Conservation (phyloP, 176 grass and related monocot species). For the Oryza meridionalis region DNA sequence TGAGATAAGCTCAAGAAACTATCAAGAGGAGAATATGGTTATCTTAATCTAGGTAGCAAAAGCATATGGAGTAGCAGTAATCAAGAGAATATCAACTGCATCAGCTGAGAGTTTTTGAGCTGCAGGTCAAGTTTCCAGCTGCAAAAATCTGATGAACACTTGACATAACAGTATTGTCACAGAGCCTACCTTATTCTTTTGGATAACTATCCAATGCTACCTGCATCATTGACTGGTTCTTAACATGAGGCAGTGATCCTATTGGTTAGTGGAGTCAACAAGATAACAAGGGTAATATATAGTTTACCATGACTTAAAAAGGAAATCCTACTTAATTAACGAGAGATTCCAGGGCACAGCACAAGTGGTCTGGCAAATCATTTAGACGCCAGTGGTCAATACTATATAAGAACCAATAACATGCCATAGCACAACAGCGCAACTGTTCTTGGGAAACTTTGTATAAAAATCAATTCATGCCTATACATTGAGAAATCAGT, state of each 20-base stretch:
- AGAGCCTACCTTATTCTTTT: background rate
- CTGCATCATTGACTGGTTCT: slow-evolving; percentile 3
- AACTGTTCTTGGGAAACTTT: background rate
- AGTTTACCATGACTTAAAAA: background rate
- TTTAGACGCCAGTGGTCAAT: background rate
- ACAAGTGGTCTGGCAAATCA: background rate
- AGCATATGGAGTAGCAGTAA: background rate
- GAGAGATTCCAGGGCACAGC: background rate
- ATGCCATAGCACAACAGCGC: background rate
- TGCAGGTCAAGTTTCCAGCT: background rate
- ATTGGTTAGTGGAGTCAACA: slow-evolving; percentile 15
- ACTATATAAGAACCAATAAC: background rate
- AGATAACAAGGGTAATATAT: background rate
- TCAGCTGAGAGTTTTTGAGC: background rate
- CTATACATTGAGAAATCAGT: background rate
- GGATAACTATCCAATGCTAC: background rate
- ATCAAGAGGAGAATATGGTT: background rate
- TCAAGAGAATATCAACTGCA: background rate
- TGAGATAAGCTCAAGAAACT: slow-evolving; percentile 2
- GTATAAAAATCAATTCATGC: background rate
- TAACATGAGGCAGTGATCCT: background rate
- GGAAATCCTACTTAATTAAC: background rate
- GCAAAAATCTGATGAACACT: background rate
- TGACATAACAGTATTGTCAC: background rate
- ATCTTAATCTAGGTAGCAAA: background rate